A percentile compares a stretch with the other conserved stretches of the same genome.
Conservation (phyloP, 108 stramenopile genomes). For the Cyclotella cryptica region DNA sequence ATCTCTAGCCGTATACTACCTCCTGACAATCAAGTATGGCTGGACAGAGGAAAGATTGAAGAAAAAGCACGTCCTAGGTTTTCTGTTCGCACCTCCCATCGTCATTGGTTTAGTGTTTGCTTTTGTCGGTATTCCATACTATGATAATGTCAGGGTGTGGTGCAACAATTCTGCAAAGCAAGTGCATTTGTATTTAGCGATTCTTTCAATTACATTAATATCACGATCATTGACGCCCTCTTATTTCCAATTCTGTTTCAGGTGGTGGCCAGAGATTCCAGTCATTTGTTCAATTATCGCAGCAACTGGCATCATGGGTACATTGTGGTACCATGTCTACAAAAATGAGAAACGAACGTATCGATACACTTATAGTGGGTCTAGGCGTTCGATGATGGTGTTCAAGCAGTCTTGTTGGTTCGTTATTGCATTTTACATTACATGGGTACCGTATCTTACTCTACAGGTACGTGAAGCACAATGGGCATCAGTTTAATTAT, state of each 20-base stretch:
- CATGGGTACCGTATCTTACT: not conserved
- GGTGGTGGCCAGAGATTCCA: slow-evolving; percentile 2
- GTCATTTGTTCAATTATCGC: not conserved
- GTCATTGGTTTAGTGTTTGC: not conserved
- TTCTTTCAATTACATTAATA: not conserved
- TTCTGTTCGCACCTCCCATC: too few species aligned
- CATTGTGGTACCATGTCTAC: not conserved
- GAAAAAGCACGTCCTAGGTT: too few species aligned
- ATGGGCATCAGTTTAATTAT: not conserved
- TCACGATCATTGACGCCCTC: not conserved
- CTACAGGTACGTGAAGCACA: not conserved
- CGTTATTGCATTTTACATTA: not conserved
- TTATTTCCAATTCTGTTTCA: not conserved
- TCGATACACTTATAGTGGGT: not conserved
- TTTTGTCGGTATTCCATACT: not conserved
- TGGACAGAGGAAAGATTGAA: too few species aligned
- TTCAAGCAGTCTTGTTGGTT: not conserved
- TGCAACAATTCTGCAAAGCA: slow-evolving; percentile 5
- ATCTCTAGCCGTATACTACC: too few species aligned
- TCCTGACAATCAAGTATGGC: too few species aligned
- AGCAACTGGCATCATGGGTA: not conserved
- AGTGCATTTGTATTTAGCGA: not conserved
- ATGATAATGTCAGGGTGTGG: not conserved
- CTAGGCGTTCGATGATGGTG: not conserved
- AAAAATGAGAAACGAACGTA: not conserved